phyloP scores from a whole-genome alignment of 768 basidiomycete species.

The Lactifluus echinatus region DNA sequence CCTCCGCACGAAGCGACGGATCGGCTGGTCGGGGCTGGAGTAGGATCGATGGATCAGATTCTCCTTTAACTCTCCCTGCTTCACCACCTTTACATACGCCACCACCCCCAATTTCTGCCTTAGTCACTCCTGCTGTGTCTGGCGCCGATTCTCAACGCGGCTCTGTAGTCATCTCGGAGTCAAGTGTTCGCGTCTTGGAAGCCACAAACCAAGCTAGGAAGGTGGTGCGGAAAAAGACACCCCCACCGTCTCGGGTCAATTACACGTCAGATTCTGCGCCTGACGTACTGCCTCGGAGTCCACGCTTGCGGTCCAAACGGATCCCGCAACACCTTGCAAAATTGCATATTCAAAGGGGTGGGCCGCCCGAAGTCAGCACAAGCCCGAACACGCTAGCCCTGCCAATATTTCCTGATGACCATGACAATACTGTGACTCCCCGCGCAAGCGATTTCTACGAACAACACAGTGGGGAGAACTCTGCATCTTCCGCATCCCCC shows the following conservation, averaged over 20 bases:
- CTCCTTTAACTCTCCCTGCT: conserved; percentile 32
- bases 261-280: conserved; percentile 45
- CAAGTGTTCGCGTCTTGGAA: conserved; percentile 24
- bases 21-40: conserved; percentile 27
- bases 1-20: conserved; percentile 20
- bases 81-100: conserved; percentile 36
- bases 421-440: conserved; percentile 48
- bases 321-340: conserved; percentile 38
- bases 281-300: conserved; percentile 30
- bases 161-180: conserved; percentile 27
- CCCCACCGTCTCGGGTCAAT: conserved; percentile 24
- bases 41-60: conserved; percentile 30
- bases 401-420: conserved; percentile 47
- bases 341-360: conserved; percentile 35
- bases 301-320: conserved; percentile 48
- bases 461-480: conserved; percentile 24
- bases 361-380: conserved; percentile 15
- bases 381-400: conserved; percentile 38
- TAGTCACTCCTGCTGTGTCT: conserved; percentile 25
- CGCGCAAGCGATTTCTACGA: conserved; percentile 38
- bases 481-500: conserved; percentile 25
- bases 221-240: conserved; percentile 33
- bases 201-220: conserved; percentile 26
- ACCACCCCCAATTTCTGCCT: conserved; percentile 23
- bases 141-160: conserved; percentile 27